Percentiles rank a stretch among this genome's conserved stretches.
Conservation (phyloP, 306 rosid genomes). For the Citrullus amarus region DNA sequence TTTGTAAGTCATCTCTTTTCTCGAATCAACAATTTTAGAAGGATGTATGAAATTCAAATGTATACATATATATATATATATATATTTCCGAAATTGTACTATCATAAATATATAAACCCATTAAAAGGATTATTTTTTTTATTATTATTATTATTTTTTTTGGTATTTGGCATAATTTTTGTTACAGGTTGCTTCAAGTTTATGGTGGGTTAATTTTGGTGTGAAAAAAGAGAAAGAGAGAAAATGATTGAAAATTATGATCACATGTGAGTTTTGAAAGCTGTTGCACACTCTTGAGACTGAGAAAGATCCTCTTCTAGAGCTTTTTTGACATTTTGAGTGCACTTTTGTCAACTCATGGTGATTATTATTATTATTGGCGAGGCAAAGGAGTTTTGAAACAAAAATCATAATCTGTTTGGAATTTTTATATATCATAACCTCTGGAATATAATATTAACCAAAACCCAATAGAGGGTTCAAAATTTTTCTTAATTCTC, state of each 20-base stretch:
- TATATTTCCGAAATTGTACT: too few species aligned
- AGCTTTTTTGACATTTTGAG: conserved; percentile 4
- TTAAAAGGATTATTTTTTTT: too few species aligned
- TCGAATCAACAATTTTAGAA: too few species aligned
- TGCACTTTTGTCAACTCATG: background rate
- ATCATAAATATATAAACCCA: too few species aligned
- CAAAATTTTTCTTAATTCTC: background rate
- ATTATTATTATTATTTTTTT: too few species aligned
- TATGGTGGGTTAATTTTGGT: background rate
- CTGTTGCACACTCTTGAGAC: conserved; percentile 1
- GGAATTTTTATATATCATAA: background rate
- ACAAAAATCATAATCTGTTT: background rate
- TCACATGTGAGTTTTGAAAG: conserved; percentile 6
- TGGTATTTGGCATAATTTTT: background rate
- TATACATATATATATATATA: too few species aligned
- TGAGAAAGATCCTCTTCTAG: background rate
- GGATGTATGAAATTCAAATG: too few species aligned
- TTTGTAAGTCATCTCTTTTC: too few species aligned
- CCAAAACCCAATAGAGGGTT: background rate
- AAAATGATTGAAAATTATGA: background rate
- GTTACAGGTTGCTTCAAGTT: background rate
- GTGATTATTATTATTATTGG: background rate
- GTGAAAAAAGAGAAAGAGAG: conserved; percentile 1
- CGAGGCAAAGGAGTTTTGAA: background rate
- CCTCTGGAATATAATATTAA: background rate